phyloP scores from a whole-genome alignment of 768 basidiomycete genomes.

The Tulasnella sp. region DNA sequence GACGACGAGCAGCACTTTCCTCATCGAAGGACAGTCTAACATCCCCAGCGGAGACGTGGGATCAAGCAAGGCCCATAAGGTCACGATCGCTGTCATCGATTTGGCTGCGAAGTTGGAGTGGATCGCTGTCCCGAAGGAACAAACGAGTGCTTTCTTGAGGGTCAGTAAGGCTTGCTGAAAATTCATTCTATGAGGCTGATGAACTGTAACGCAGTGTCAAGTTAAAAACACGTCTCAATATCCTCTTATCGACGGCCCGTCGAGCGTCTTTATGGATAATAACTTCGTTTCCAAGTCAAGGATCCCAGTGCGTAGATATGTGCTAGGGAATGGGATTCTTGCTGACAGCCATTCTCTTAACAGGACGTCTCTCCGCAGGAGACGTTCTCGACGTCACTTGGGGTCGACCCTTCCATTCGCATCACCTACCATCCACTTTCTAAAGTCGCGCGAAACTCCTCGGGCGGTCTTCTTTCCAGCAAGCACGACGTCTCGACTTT shows the following conservation, averaged over 20 bases:
- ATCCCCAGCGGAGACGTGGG: constrained; percentile 13
- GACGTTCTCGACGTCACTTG: constrained; percentile 16
- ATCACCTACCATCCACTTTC: constrained; percentile 15
- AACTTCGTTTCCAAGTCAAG: constrained; percentile 17
- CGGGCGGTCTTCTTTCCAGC: constrained; percentile 7
- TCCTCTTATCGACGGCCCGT: constrained; percentile 9
- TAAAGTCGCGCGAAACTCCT: background rate
- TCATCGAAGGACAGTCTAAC: constrained; percentile 14
- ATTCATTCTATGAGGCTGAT: too few species aligned
- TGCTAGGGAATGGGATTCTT: background rate
- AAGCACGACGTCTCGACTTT: constrained; percentile 13
- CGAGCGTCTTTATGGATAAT: constrained; percentile 17
- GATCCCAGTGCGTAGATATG: constrained; percentile 14
- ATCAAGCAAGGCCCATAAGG: constrained; percentile 10
- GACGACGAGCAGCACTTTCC: constrained; percentile 13
- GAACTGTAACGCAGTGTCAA: constrained; percentile 7
- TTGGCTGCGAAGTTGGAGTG: constrained; percentile 15
- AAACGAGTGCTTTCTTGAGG: constrained; percentile 14
- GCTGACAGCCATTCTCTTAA: background rate
- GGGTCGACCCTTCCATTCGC: constrained; percentile 15
- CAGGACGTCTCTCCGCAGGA: constrained; percentile 14
- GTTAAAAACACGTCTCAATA: constrained; percentile 14
- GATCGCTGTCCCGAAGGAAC: constrained; percentile 16
- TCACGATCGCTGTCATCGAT: constrained; percentile 16
- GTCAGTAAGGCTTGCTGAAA: background rate